phyloP scores from a whole-genome alignment of 2,329 filamentous ascomycete genomes.

The Claviceps humidiphila region DNA sequence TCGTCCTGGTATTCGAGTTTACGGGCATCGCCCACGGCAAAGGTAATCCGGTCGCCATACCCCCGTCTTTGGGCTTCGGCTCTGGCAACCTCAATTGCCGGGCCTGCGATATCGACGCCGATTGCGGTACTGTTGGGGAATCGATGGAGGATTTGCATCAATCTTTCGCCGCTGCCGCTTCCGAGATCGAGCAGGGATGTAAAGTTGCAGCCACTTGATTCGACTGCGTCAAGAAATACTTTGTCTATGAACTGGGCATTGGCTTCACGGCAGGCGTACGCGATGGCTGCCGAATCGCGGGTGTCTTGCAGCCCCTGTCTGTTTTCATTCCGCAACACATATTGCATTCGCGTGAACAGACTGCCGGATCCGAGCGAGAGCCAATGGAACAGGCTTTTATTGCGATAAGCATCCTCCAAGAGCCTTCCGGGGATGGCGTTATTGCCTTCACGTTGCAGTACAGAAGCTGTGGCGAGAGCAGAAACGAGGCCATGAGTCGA shows the following conservation, averaged over 20 bases:
- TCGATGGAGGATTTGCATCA: slow-evolving; percentile 8
- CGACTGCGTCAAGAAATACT: slow-evolving; percentile 3
- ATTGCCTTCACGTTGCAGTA: not conserved
- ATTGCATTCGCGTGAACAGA: slow-evolving; percentile 6
- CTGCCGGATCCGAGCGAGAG: slow-evolving; percentile 7
- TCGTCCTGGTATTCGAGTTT: slow-evolving; percentile 4
- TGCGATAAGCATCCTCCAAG: slow-evolving; percentile 4
- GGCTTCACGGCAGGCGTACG: slow-evolving; percentile 7
- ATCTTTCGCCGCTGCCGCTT: slow-evolving; percentile 8
- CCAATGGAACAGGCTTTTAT: slow-evolving; percentile 7
- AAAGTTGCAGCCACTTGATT: slow-evolving; percentile 3
- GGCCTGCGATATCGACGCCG: slow-evolving; percentile 8
- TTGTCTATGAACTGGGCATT: slow-evolving; percentile 5
- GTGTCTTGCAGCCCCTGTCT: slow-evolving; percentile 3
- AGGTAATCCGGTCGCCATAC: not conserved
- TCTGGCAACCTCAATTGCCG: slow-evolving; percentile 5
- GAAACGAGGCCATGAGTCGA: not conserved
- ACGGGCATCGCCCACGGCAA: slow-evolving; percentile 4
- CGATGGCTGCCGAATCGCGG: slow-evolving; percentile 7
- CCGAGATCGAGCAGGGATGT: slow-evolving; percentile 8
- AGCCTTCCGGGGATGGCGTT: not conserved
- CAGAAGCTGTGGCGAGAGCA: not conserved
- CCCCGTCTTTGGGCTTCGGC: not conserved
- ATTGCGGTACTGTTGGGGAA: slow-evolving; percentile 4
- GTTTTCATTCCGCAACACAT: slow-evolving; percentile 7